Base-by-base conservation (phyloP, 352 stramenopile species). In the Phytopythium litorale region DNA sequence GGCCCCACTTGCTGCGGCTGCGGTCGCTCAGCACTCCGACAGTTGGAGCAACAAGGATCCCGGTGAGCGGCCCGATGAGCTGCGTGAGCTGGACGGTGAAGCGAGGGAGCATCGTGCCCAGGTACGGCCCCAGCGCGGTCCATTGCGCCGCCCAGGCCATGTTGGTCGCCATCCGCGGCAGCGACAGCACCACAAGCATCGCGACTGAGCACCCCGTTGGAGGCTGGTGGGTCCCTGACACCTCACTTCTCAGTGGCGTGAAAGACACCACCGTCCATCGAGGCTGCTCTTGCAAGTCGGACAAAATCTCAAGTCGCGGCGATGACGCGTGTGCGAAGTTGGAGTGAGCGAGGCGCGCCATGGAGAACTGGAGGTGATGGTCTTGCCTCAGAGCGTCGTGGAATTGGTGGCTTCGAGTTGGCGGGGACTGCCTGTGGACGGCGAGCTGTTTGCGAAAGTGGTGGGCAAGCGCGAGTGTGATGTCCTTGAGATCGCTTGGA, bases 111-210 rank as follows among this genome's bases (percentile, higher is more conserved):
- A 91, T 75, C n/a, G 77, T 90, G 11, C 79, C 75, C 9, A 93
- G 69, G 49, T 89, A 88, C 7, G 84, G 81, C 0, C 81, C 81
- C 18, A 93, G 64, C 2, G 81, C 81, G 3, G 81, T 80, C 84
- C 84, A 91, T 52, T 93, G 81, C 42, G 84, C 81, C 2, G 80
- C 85, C 84, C 81, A 93, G 11, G 78, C 80, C 80, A 91, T 90
- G 60, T 90, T 90, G 45, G 74, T 88, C 12, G 84, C 81, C 79
- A 93, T 89, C 11, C 81, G 71, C 0, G 84, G 81, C 19, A 91
- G 56, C 19, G 81, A 86, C 4, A 91, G 71, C 18, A 91, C 63
- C 56, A 92, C 68, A 4, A 92, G 70, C 78, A 89, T 89, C 1
- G 68, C 57, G 11, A 92, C 62, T 1, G 83, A 92, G 64, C 78